phyloP scores from a whole-genome alignment of 78 protist genomes.

The Mantamonas sphyraenae region DNA sequence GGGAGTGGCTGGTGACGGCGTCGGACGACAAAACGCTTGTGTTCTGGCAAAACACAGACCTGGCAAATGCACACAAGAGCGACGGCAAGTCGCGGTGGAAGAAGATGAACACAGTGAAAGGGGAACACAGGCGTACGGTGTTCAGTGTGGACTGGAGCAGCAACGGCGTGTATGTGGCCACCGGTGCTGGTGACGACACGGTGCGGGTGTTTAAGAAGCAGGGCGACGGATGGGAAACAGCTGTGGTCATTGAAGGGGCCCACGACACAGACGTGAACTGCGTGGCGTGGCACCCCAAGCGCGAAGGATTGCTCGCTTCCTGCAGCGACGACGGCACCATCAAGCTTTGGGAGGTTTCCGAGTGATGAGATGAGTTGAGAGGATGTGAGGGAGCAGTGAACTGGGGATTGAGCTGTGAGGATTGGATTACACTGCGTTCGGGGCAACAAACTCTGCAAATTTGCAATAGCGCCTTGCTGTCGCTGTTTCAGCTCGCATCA shows the following conservation, averaged over 20 bases:
- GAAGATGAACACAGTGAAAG: conserved; percentile 1
- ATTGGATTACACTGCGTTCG: no score
- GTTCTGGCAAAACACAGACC: no score
- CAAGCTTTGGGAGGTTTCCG: conserved; percentile 47
- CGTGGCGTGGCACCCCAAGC: conserved; percentile 60
- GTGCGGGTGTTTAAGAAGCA: conserved; percentile 22
- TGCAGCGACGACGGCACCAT: conserved; percentile 63
- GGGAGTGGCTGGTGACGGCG: conserved; percentile 21
- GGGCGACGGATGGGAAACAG: conserved; percentile 9
- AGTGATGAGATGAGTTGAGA: no score
- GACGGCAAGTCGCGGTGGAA: no score
- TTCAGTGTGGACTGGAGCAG: conserved; percentile 56
- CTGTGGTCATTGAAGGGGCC: conserved; percentile 20
- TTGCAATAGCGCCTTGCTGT: no score
- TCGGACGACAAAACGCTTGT: conserved; percentile 11
- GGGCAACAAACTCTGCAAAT: no score
- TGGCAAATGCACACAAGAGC: no score
- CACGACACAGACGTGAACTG: conserved; percentile 68
- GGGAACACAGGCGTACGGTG: conserved; percentile 50
- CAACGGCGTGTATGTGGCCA: conserved; percentile 19
- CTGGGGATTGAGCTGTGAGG: no score
- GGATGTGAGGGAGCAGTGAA: no score
- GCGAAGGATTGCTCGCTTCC: conserved; percentile 46
- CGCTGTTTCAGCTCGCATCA: no score
- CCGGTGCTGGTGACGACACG: conserved; percentile 68